A percentile compares a stretch with the other conserved stretches of the same genome.
These are phyloP conservation scores for Geranium rotundifolium DNA, from an alignment of 345 rosid genomes.

Conservation along the genomic window DNA sequence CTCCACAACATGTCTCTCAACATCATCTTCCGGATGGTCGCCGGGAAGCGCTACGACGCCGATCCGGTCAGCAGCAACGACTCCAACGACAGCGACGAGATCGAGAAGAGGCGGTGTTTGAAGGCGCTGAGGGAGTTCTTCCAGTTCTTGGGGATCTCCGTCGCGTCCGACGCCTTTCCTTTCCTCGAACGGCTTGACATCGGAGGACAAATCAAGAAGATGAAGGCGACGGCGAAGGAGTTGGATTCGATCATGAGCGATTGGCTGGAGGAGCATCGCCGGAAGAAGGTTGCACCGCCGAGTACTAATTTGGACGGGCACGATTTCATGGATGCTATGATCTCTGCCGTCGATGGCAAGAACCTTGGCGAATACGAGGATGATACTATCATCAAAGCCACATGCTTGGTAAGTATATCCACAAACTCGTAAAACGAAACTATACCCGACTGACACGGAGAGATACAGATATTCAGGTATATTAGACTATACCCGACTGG, in stretches of 20 bases:
- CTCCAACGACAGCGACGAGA: slow-evolving; percentile 3
- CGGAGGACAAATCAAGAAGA: slow-evolving; percentile 21
- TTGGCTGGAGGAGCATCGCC: slow-evolving; percentile 24
- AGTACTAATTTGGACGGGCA: neutral
- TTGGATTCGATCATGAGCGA: slow-evolving; percentile 11
- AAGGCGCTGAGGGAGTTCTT: neutral
- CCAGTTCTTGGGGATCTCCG: slow-evolving; percentile 14
- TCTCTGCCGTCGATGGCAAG: slow-evolving; percentile 2
- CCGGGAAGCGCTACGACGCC: slow-evolving; percentile 11
- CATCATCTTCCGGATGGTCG: slow-evolving; percentile 15
- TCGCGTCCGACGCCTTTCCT: slow-evolving; percentile 24
- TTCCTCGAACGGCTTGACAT: slow-evolving; percentile 20
- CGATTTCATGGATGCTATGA: slow-evolving; percentile 30
- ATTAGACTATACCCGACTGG: too few relatives aligned
- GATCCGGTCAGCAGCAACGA: neutral
- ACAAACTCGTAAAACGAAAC: neutral
- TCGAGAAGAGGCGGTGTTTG: neutral
- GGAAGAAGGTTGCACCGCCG: slow-evolving; percentile 6
- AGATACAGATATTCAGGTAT: too few relatives aligned
- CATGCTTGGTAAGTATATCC: slow-evolving; percentile 15
- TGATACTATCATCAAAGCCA: slow-evolving; percentile 22
- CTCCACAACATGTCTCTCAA: slow-evolving; percentile 16
- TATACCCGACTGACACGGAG: neutral
- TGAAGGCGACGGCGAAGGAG: slow-evolving; percentile 19
- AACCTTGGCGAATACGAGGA: slow-evolving; percentile 11